Evolutionary conservation across 1,139 yeast genomes (phyloP).

Genomic region (Pneumocystis wakefieldiae): DNA sequence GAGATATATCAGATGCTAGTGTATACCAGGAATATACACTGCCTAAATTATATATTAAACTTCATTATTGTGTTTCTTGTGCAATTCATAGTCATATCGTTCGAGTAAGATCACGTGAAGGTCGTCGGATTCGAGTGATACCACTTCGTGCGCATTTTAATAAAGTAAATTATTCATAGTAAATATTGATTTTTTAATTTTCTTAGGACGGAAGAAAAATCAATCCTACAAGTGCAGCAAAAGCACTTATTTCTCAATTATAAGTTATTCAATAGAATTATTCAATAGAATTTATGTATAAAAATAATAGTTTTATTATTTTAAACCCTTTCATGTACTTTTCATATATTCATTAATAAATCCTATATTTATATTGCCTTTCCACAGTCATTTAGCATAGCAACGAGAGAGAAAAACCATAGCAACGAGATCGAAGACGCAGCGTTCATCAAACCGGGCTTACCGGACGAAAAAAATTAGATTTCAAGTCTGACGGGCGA

Average conservation of each 20-base stretch:
- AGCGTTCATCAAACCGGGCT: no score
- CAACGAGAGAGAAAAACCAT: no score
- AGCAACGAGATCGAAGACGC: no score
- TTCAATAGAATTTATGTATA: background rate
- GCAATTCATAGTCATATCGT: conserved; percentile 99
- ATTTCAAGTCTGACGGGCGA: no score
- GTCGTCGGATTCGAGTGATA: conserved; percentile 98
- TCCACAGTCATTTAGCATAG: no score
- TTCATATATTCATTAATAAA: no score
- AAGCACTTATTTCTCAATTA: background rate
- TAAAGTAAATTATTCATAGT: conserved; percentile 29
- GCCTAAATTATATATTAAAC: conserved; percentile 98
- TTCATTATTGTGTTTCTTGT: conserved; percentile 99
- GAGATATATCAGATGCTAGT: conserved; percentile 99
- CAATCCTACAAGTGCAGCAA: conserved; percentile 93
- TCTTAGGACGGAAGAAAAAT: conserved; percentile 55
- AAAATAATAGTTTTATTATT: no score
- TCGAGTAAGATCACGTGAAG: conserved; percentile 98
- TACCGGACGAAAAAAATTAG: no score
- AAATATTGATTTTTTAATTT: no score
- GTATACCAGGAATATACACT: conserved; percentile 98
- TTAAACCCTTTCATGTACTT: no score
- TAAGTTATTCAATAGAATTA: background rate
- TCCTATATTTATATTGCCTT: no score
- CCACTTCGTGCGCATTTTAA: conserved; percentile 98